Base-by-base conservation (phyloP, 768 basidiomycete species). In the Russula foetens region DNA sequence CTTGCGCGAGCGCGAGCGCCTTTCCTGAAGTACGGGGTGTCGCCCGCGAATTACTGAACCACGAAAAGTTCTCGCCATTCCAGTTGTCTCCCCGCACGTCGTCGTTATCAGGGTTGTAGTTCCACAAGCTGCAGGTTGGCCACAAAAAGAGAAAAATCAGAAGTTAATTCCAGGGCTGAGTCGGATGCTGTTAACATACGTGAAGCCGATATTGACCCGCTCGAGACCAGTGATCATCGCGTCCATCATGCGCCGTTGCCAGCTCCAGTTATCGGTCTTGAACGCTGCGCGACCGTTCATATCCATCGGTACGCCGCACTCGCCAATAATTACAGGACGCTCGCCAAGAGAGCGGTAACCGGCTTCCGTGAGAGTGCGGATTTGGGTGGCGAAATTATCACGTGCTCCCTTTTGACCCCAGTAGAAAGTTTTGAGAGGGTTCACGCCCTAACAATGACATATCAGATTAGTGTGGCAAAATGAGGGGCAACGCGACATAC, bases 61-160 rank as follows among this genome's bases (percentile, higher is more conserved):
- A 97, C 1, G 92, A 93, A 70, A 99, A 98, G 74, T 95, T 97
- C 73, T 99, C 95, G 55, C 90, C 92, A 67, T 95, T 96, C 95
- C 95, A 97, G 70, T 85, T 73, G 70, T 98, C 95, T 17, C 96
- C 96, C 26, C 72, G 67, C 19, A 71, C 67, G 70, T 98, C 94
- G 41, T 81, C 79, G 72, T 98, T 98, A 53, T 79, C 75, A 0
- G 95, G 89, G 68, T 98, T 97, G 71, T 97, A 98, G 61, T 90
- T 92, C 96, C 96, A 98, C 7, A 98, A 73, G 2, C 93, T 97
- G 66, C 7, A 35, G 55, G 53, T 23, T 12, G 55, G 35, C 6
- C 3, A 24, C 14, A 23, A 7, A 3, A 38, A 29, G 7, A 24
- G 7, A 41, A 29, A 33, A 39, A 26, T 39, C 23, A 38, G 35